Evolutionary conservation across 768 basidiomycete species (phyloP).

Genomic region (Cystobasidium ongulense): DNA sequence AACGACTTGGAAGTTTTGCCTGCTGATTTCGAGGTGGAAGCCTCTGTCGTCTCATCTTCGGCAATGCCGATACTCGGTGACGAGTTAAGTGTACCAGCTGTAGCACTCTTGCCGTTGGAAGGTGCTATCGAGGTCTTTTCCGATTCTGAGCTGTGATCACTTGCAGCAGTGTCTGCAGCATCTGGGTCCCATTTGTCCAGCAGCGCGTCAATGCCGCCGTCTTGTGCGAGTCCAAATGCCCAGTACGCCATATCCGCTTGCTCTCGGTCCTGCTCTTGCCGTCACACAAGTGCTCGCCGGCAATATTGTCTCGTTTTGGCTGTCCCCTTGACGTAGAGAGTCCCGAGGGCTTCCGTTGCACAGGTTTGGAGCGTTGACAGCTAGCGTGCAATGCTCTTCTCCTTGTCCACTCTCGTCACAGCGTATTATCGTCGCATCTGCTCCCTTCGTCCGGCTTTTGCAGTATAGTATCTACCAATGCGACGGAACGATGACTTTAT

Average conservation of each 20-base stretch:
- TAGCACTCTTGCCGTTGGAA: neutral
- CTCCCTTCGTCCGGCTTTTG: neutral
- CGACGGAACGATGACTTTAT: neutral
- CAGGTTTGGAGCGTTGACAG: no score
- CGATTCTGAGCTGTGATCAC: neutral
- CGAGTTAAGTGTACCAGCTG: neutral
- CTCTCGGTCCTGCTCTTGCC: neutral
- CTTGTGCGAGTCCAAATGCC: slow-evolving; percentile 22
- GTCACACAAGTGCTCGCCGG: neutral
- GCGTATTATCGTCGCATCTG: neutral
- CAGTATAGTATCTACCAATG: neutral
- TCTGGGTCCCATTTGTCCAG: slow-evolving; percentile 19
- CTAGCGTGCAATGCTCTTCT: no score
- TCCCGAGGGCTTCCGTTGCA: no score
- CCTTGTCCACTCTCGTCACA: no score
- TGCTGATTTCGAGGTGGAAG: neutral
- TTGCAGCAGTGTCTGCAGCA: neutral
- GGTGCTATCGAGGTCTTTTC: neutral
- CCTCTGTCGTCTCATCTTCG: neutral
- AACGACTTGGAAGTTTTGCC: neutral
- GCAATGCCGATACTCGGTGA: slow-evolving; percentile 8
- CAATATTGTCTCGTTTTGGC: neutral
- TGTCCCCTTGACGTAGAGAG: neutral
- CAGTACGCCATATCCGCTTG: slow-evolving; percentile 9
- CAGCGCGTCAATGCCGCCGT: slow-evolving; percentile 5